These are phyloP conservation scores for Umbelopsis sp. DNA, from an alignment of 192 early-diverging fungal genomes.

Conservation along the genomic window DNA sequence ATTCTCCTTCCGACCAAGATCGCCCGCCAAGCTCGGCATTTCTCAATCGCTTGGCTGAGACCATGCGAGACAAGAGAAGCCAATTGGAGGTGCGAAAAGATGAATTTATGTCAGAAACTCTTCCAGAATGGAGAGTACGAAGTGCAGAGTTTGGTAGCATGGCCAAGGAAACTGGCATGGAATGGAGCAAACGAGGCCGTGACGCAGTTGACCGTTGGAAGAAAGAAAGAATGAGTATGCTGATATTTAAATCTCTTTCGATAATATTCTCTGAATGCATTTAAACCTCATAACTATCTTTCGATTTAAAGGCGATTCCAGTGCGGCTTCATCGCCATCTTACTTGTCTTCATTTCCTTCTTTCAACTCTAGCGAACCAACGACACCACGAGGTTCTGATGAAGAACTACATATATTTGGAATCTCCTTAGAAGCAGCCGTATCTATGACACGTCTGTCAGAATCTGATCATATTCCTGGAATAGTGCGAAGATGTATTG, in stretches of 20 bases:
- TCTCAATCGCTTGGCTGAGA: constrained; percentile 21
- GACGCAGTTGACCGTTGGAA: constrained; percentile 40
- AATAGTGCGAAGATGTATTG: constrained; percentile 35
- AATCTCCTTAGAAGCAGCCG: constrained; percentile 27
- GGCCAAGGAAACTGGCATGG: constrained; percentile 39
- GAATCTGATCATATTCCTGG: constrained; percentile 31
- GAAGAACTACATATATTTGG: constrained; percentile 30
- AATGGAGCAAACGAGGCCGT: constrained; percentile 38
- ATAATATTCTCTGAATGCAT: neutral
- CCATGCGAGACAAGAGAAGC: constrained; percentile 30
- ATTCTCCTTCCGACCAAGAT: constrained; percentile 9
- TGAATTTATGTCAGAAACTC: constrained; percentile 33
- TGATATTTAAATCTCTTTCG: neutral
- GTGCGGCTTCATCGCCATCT: constrained; percentile 1
- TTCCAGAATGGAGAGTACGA: constrained; percentile 39
- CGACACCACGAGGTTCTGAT: neutral
- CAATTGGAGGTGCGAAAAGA: constrained; percentile 30
- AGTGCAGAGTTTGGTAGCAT: constrained; percentile 32
- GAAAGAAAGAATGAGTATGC: constrained; percentile 23
- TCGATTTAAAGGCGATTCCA: neutral
- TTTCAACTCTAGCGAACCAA: neutral
- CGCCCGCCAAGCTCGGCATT: constrained; percentile 15
- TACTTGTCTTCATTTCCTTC: constrained; percentile 9
- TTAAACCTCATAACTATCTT: neutral
- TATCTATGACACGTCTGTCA: constrained; percentile 26